A percentile compares a stretch with the other conserved stretches of the same genome.
Evolutionary conservation across 1,139 yeast genomes (phyloP).

Genomic region (Magnusiomyces paraingens): DNA sequence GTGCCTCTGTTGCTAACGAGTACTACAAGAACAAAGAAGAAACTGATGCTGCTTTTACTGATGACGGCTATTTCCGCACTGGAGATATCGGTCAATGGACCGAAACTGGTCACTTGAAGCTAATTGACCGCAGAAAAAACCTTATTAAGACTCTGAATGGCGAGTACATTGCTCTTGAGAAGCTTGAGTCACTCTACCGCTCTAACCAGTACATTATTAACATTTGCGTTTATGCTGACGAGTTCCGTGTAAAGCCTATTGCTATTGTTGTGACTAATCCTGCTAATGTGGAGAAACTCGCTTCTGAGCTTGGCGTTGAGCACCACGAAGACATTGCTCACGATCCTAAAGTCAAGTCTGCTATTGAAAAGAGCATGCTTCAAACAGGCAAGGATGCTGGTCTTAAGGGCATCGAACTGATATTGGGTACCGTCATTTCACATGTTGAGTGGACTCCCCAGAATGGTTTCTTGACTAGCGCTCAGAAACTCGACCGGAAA

Average conservation of each 20-base stretch:
- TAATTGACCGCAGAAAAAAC: conserved; percentile 94
- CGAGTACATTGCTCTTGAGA: conserved; percentile 95
- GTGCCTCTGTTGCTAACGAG: conserved; percentile 64
- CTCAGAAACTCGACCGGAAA: conserved; percentile 94
- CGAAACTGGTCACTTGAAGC: conserved; percentile 63
- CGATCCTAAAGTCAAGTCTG: conserved; percentile 51
- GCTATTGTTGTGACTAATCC: conserved; percentile 86
- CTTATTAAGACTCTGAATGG: conserved; percentile 94
- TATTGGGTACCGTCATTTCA: conserved; percentile 69
- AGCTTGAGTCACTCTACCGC: conserved; percentile 75
- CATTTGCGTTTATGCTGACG: conserved; percentile 91
- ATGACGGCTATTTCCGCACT: conserved; percentile 92
- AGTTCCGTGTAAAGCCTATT: conserved; percentile 76
- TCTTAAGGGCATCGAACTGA: conserved; percentile 75
- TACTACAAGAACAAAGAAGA: conserved; percentile 82
- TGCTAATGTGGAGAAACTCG: conserved; percentile 53
- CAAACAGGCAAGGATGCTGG: conserved; percentile 79
- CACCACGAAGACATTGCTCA: conserved; percentile 48
- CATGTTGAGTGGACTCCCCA: conserved; percentile 98
- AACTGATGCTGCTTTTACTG: conserved; percentile 67
- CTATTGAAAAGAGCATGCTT: conserved; percentile 53
- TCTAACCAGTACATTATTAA: conserved; percentile 71
- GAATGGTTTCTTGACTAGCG: conserved; percentile 87
- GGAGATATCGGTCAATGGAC: conserved; percentile 99
- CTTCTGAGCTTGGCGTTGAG: conserved; percentile 47